Base-by-base conservation (phyloP, 2,329 filamentous ascomycete genomes). In the Fusarium sterilihyphosum region DNA sequence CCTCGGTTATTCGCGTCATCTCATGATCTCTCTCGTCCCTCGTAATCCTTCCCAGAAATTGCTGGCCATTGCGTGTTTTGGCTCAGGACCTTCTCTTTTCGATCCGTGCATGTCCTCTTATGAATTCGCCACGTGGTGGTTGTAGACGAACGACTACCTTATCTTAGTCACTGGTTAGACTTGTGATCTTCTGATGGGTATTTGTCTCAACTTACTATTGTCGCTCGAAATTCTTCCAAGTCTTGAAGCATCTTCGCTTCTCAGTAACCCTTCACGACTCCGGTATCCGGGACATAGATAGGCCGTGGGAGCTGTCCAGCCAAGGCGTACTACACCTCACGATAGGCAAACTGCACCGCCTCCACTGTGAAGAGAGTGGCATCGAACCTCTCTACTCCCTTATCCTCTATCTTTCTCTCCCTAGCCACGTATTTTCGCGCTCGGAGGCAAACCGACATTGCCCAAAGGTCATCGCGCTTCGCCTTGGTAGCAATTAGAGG, bases 241-340 rank as follows among this genome's bases (percentile, higher is more conserved):
- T 22, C 26, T 24, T 9, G 37, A 61, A 50, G 20, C n/a, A 38
- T 17, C 44, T 7, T 46, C 17, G 22, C 40, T 41, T 46, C 31
- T 44, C 22, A 41, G 50, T 44, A 22, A 10, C 46, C 40, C 35
- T 50, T 62, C 37, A 65, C 59, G 24, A 61, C 54, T 56, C 75
- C 77, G 52, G 67, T 74, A 7, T 66, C 70, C 17, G 77, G 78
- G 20, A 60, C 75, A 50, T 78, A 73, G 50, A 82, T 77, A 3
- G 81, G 81, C 22, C 80, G 77, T 16, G 80, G 80, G 12, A 81
- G 71, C 61, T 81, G 80, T 35, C 80, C 79, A 26, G 68, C 73
- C 33, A 82, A 37, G 12, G 76, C 74, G 38, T 80, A 75, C 71
- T 71, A 79, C 17, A 78, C 76, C 62, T 82, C 77, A 18, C 61